These are phyloP conservation scores for Populus trichocarpa DNA, from an alignment of 441 rosid genomes.

Conservation along the genomic window DNA sequence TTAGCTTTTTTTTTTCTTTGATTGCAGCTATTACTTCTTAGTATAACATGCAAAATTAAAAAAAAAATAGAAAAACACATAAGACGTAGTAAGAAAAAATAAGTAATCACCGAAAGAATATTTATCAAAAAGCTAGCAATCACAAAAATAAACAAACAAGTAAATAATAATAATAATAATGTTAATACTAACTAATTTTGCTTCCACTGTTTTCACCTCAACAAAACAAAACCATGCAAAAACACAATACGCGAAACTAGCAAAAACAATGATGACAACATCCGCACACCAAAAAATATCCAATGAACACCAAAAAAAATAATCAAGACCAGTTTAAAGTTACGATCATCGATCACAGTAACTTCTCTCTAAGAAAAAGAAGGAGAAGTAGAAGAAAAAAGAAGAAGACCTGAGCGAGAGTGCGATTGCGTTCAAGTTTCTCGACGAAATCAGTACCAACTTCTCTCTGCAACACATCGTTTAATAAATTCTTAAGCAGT, in stretches of 20 bases:
- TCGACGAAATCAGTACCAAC: constrained; percentile 66
- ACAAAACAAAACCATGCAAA: constrained; percentile 14
- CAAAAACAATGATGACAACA: not conserved
- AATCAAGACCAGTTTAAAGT: not conserved
- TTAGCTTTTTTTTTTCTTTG: too few relatives aligned
- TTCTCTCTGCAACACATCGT: constrained; percentile 89
- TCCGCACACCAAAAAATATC: not conserved
- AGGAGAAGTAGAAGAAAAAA: not conserved
- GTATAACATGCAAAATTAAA: too few relatives aligned
- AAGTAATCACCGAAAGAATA: not conserved
- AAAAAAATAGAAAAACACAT: not conserved
- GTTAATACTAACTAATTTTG: not conserved
- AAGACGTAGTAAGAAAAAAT: not conserved
- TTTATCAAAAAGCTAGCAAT: not conserved
- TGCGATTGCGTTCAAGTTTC: constrained; percentile 68
- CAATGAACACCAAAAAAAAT: not conserved
- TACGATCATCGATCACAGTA: not conserved
- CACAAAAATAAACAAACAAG: not conserved
- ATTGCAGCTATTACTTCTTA: not conserved
- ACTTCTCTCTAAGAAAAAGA: not conserved
- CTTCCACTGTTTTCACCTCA: constrained; percentile 18
- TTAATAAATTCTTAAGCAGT: constrained; percentile 74
- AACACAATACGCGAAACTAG: not conserved
- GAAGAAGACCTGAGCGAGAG: constrained; percentile 72
- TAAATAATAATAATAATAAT: too few relatives aligned